These are phyloP conservation scores for Sicyos baderoa DNA, from an alignment of 306 rosid species.

Conservation along the genomic window DNA sequence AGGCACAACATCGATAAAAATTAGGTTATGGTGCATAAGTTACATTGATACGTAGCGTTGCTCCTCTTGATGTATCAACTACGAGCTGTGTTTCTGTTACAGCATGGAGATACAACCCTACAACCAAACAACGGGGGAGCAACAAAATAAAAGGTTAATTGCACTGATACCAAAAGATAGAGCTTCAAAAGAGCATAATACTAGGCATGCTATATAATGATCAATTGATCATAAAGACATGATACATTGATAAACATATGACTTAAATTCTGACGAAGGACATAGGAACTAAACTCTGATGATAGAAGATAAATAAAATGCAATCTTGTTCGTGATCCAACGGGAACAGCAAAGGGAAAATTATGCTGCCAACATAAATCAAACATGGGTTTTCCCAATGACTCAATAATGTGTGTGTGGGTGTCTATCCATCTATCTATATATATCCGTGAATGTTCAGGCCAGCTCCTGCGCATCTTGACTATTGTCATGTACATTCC, in stretches of 20 bases:
- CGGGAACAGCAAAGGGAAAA: neutral
- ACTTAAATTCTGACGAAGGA: neutral
- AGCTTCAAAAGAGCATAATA: neutral
- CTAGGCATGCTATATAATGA: neutral
- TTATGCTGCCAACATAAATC: neutral
- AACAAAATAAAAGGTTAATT: neutral
- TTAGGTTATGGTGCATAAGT: constrained; percentile 12
- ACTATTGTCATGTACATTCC: too few species aligned
- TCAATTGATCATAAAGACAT: neutral
- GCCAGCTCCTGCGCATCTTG: too few species aligned
- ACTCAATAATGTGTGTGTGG: too few species aligned
- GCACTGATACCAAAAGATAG: neutral
- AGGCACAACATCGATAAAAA: constrained; percentile 8
- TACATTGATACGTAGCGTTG: constrained; percentile 93
- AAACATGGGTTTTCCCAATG: neutral
- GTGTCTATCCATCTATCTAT: too few species aligned
- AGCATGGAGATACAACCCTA: constrained; percentile 82
- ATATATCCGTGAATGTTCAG: too few species aligned
- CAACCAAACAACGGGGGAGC: neutral
- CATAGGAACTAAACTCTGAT: neutral
- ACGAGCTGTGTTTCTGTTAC: constrained; percentile 78
- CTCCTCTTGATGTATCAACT: constrained; percentile 96
- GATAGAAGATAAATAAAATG: neutral
- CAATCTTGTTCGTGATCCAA: neutral
- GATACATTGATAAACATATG: neutral